A percentile compares a stretch with the other conserved stretches of the same genome.
These are phyloP conservation scores for Gossypium raimondii DNA, from an alignment of 345 rosid genomes.

Conservation along the genomic window DNA sequence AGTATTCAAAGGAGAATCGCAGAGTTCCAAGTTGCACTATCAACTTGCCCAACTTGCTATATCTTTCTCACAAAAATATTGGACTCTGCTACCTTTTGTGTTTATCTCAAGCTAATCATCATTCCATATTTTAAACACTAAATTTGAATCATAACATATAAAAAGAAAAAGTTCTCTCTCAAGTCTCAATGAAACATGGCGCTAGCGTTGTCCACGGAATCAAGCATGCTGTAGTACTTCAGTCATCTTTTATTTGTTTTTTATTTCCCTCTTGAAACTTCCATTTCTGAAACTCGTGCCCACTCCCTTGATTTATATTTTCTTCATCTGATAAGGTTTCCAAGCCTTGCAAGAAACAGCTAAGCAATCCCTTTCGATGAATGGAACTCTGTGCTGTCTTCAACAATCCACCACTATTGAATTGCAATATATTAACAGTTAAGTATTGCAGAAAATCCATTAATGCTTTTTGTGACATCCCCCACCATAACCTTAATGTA, in stretches of 20 bases:
- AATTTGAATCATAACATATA: neutral
- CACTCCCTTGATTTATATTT: neutral
- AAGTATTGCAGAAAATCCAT: neutral
- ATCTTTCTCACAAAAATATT: too few relatives aligned
- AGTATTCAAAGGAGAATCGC: too few relatives aligned
- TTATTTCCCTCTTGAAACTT: neutral
- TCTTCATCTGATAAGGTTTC: neutral
- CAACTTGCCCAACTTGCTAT: too few relatives aligned
- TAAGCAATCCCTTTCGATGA: neutral
- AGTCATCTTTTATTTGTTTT: neutral
- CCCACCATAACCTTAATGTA: neutral
- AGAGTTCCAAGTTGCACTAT: too few relatives aligned
- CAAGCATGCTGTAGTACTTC: neutral
- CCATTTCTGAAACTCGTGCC: neutral
- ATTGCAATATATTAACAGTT: neutral
- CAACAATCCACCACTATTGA: neutral
- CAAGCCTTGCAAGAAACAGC: neutral
- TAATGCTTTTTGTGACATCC: neutral
- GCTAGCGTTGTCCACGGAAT: neutral
- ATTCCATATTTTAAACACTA: neutral
- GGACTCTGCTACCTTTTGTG: too few relatives aligned
- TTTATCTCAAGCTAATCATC: neutral
- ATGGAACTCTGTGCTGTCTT: neutral
- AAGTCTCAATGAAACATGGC: neutral
- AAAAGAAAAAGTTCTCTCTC: neutral